These are phyloP conservation scores for Hebeloma cylindrosporum DNA, from an alignment of 768 basidiomycete genomes.

Conservation along the genomic window DNA sequence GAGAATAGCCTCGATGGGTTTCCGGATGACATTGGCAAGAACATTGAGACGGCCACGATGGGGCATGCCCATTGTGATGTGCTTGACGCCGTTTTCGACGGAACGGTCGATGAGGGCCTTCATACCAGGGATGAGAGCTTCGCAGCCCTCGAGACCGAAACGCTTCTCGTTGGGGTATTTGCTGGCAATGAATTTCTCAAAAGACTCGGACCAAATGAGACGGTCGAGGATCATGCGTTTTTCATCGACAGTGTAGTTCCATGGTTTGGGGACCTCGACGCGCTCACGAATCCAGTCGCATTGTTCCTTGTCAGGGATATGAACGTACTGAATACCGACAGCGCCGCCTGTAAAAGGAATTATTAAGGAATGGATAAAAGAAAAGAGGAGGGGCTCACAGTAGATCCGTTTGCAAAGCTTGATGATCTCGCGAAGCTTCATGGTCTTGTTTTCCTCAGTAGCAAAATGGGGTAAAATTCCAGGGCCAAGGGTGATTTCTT, in stretches of 20 bases:
- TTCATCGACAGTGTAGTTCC: constrained; percentile 98
- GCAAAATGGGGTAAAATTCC: constrained; percentile 97
- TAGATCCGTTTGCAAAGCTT: constrained; percentile 89
- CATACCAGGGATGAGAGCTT: constrained; percentile 98
- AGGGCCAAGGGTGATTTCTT: constrained; percentile 91
- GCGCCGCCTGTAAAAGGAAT: constrained; percentile 61
- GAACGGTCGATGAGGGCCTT: constrained; percentile 99
- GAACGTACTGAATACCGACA: constrained; percentile 88
- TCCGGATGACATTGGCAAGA: constrained; percentile 96
- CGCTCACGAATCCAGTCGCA: constrained; percentile 99
- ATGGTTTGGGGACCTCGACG: constrained; percentile 91
- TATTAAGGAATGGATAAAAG: not conserved
- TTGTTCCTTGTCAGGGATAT: constrained; percentile 97
- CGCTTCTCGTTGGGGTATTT: constrained; percentile 99
- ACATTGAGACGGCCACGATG: constrained; percentile 99
- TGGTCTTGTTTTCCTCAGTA: constrained; percentile 78
- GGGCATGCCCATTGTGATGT: constrained; percentile 98
- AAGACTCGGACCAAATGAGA: constrained; percentile 99
- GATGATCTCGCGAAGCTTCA: constrained; percentile 92
- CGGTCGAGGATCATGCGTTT: constrained; percentile 99
- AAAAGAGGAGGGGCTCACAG: constrained; percentile 54
- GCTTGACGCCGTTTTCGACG: constrained; percentile 93
- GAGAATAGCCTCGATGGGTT: constrained; percentile 96
- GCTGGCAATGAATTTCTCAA: constrained; percentile 97
- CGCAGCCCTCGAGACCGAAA: constrained; percentile 98